These are phyloP conservation scores for Canavalia gladiata DNA, from an alignment of 306 rosid species.

Conservation along the genomic window DNA sequence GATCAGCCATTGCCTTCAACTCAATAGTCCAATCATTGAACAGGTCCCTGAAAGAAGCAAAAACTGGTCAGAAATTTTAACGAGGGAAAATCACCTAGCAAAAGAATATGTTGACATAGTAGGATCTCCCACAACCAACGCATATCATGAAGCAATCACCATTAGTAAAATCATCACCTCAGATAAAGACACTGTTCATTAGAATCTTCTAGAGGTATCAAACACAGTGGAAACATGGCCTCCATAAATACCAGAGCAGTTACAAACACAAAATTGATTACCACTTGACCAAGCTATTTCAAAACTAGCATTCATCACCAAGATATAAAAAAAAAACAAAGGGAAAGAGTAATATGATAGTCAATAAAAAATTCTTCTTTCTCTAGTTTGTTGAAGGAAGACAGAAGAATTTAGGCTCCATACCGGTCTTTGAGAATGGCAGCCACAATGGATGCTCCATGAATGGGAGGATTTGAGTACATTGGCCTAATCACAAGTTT, in stretches of 20 bases:
- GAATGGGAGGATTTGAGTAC: conserved; percentile 98
- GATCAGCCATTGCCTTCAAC: conserved; percentile 98
- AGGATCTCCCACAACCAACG: conserved; percentile 1
- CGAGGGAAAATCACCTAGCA: conserved; percentile 6
- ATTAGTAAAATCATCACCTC: conserved; percentile 21
- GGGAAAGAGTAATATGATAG: conserved; percentile 13
- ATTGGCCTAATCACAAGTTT: conserved; percentile 98
- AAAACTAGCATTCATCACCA: conserved; percentile 17
- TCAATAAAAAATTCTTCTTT: conserved; percentile 21
- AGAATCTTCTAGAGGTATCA: conserved; percentile 19
- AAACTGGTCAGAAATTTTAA: not conserved
- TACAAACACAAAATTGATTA: conserved; percentile 31
- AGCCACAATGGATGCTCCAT: conserved; percentile 98
- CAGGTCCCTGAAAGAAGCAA: conserved; percentile 63
- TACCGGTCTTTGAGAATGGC: conserved; percentile 92
- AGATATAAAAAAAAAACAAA: not conserved
- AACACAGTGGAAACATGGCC: conserved; percentile 34
- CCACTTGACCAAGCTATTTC: conserved; percentile 12
- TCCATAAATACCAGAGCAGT: not conserved
- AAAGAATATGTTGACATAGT: not conserved
- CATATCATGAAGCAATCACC: not conserved
- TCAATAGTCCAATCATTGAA: conserved; percentile 93
- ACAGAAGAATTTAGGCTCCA: conserved; percentile 9
- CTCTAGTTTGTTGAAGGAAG: conserved; percentile 4
- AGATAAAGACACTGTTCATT: not conserved